phyloP scores from a whole-genome alignment of 495 filamentous ascomycete genomes.

The Tuber brumale region DNA sequence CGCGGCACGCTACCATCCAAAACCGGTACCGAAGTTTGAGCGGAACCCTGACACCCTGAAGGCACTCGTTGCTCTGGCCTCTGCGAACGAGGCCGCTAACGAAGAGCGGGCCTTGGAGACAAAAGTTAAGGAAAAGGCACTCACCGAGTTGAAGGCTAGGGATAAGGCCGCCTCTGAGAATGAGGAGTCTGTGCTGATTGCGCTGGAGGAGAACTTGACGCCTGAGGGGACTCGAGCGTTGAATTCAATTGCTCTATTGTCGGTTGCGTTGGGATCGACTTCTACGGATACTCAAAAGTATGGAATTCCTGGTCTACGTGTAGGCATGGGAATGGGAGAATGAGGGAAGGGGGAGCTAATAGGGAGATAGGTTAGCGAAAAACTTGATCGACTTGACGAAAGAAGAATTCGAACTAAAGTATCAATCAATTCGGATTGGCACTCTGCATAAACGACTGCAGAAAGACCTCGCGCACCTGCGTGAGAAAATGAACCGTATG shows the following conservation, averaged over 20 bases:
- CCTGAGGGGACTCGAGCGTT: conserved; percentile 34
- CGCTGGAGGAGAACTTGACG: conserved; percentile 35
- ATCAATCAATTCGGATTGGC: conserved; percentile 30
- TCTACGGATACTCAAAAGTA: conserved; percentile 31
- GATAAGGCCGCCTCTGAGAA: conserved; percentile 14
- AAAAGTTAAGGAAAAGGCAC: conserved; percentile 55
- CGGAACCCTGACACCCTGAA: conserved; percentile 77
- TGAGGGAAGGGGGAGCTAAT: background rate
- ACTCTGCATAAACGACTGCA: conserved; percentile 31
- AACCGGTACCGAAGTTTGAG: conserved; percentile 63
- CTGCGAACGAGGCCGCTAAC: conserved; percentile 73
- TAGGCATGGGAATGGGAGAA: background rate
- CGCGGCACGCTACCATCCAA: conserved; percentile 57
- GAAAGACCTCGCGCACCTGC: conserved; percentile 44
- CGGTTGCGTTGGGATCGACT: conserved; percentile 37
- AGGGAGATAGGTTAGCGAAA: conserved; percentile 17
- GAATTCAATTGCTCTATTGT: conserved; percentile 40
- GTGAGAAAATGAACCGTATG: conserved; percentile 44
- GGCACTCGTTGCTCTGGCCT: conserved; percentile 65
- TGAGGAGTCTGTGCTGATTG: conserved; percentile 26
- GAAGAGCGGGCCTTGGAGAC: conserved; percentile 59
- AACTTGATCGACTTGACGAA: conserved; percentile 31
- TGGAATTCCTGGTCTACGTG: background rate
- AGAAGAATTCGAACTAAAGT: conserved; percentile 29
- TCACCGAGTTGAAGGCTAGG: conserved; percentile 47